Evolutionary conservation across 2,329 filamentous ascomycete genomes (phyloP), one percentile per base, ranked within the genome.

Genomic region (Epicoccum sorghinum): DNA sequence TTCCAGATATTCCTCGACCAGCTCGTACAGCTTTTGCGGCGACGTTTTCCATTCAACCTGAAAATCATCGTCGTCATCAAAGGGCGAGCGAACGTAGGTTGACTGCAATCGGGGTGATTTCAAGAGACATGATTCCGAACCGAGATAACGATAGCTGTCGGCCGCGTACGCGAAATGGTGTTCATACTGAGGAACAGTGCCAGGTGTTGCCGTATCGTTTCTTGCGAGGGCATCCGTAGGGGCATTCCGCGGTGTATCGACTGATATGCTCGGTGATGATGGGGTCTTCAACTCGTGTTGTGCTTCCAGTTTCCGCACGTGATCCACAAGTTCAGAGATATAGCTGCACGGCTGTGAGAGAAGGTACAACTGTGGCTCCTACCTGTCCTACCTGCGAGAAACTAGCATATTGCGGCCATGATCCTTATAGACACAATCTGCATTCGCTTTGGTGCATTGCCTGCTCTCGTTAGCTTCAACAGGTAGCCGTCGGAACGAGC

Each of bases 381-480:
- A n/a, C 12, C 14, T 27, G 23, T n/a, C 4, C 18, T 58, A 67
- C 70, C 66, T 72, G 51, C 71, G 65, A 12, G 69, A 64, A 3
- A 74, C 58, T 18, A 66, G 51, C 25, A 68, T 63, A 30, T 70
- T 66, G 27, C 67, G 64, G 29, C 70, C 71, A 45, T 73, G 69
- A 52, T 74, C 71, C 49, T 64, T 67, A 55, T 71, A 74, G 33
- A 71, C 57, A 55, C 71, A 74, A 22, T 73, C 70, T 13, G 67
- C 68, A 8, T 65, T 65, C 10, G 71, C 69, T 57, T 73, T 74
- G 36, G 68, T 68, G 52, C 71, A 74, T 61, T 74, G 71, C 47
- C 71, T 71, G 61, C 44, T 47, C 37, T 38, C 29, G 49, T 60
- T 47, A 61, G 62, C 49, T 35, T 33, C 42, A 42, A 30, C 23